Percentiles rank a stretch among this genome's conserved stretches.
Conservation (phyloP, 202 grass and related monocot species). For the Elaeis oleifera region DNA sequence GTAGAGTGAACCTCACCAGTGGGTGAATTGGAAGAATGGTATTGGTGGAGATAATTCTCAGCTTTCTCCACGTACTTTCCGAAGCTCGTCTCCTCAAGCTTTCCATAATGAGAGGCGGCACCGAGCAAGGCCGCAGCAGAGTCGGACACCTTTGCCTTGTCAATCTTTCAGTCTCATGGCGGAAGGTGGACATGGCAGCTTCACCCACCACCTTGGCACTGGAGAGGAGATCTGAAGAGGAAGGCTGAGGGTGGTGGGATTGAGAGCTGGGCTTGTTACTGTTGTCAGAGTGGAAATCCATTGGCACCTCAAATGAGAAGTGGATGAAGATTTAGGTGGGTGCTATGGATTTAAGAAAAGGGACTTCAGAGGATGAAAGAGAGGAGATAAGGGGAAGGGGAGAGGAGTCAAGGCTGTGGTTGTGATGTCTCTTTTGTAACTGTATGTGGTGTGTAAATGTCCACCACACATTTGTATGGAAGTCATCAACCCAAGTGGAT, state of each 20-base stretch:
- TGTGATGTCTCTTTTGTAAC: too few species aligned
- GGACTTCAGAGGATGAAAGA: too few species aligned
- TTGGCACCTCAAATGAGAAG: too few species aligned
- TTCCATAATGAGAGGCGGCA: conserved; percentile 62
- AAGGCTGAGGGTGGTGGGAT: conserved; percentile 23
- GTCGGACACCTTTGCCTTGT: conserved; percentile 62
- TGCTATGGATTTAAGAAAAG: too few species aligned
- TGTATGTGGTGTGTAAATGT: too few species aligned
- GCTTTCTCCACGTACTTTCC: conserved; percentile 63
- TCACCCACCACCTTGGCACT: conserved; percentile 70
- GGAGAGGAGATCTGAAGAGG: conserved; percentile 38
- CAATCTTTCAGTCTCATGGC: conserved; percentile 54
- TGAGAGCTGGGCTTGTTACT: conserved; percentile 15
- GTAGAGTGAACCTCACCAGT: too few species aligned
- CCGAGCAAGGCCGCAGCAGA: conserved; percentile 59
- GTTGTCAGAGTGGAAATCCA: conserved; percentile 30
- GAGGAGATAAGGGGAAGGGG: too few species aligned
- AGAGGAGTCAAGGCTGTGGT: too few species aligned
- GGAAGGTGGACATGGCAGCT: conserved; percentile 44
- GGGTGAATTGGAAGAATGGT: neutral
- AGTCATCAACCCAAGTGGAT: too few species aligned
- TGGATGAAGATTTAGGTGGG: too few species aligned
- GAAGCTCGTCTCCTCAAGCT: conserved; percentile 53
- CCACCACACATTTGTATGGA: too few species aligned
- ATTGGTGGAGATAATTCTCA: conserved; percentile 72